A percentile compares a stretch with the other conserved stretches of the same genome.
Conservation (phyloP, 768 basidiomycete genomes). For the Russula brevipes region DNA sequence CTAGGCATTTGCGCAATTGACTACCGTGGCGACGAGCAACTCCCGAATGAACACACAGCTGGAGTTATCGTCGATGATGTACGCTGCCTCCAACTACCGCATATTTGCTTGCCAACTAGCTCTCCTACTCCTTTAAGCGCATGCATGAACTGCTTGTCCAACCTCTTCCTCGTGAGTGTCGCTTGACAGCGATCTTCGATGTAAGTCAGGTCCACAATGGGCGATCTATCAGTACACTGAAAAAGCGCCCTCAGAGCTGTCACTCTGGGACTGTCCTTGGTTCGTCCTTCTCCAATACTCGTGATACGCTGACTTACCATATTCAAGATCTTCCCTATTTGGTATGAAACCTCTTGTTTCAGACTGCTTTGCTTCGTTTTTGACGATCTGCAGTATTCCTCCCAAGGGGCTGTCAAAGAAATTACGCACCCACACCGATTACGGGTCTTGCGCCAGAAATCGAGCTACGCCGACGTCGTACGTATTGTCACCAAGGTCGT, state of each 20-base stretch:
- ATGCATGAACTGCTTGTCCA: neutral
- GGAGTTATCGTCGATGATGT: slow-evolving; percentile 9
- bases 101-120: neutral
- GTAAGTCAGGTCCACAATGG: neutral
- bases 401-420: neutral
- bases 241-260: neutral
- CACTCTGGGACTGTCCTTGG: slow-evolving; percentile 7
- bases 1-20: slow-evolving; percentile 1
- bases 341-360: neutral
- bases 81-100: neutral
- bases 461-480: neutral
- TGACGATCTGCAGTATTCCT: neutral
- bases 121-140: neutral
- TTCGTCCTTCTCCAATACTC: neutral
- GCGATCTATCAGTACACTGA: neutral
- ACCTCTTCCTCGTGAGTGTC: neutral
- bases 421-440: neutral
- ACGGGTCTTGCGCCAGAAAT: too few species aligned
- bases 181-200: slow-evolving; percentile 5
- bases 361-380: neutral
- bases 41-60: neutral
- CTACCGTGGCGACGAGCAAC: too few species aligned
- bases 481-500: neutral
- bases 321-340: neutral
- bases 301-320: neutral